phyloP scores from a whole-genome alignment of 2,329 filamentous ascomycete genomes.

The Arthroderma sp. region DNA sequence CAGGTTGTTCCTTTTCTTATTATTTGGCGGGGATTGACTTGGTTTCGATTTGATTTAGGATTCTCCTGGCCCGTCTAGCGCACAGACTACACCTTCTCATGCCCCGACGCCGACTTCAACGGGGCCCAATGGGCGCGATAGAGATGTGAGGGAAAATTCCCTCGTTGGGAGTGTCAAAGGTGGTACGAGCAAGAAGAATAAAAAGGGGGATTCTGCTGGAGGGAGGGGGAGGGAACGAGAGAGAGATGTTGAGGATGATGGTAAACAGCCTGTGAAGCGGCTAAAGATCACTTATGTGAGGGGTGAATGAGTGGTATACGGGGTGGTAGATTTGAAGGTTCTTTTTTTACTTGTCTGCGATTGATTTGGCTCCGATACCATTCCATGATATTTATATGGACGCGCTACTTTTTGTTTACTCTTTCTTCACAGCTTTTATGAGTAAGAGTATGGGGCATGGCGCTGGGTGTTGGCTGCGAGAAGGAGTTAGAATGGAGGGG shows the following conservation, averaged over 20 bases:
- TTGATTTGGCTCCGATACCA: neutral
- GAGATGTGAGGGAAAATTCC: constrained; percentile 11
- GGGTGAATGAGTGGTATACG: constrained; percentile 13
- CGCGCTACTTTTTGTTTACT: no score
- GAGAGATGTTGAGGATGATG: constrained; percentile 20
- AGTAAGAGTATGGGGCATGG: no score
- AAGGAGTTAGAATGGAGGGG: no score
- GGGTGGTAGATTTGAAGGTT: neutral
- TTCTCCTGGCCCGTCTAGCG: constrained; percentile 31
- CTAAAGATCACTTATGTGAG: constrained; percentile 35
- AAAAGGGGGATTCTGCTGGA: constrained; percentile 14
- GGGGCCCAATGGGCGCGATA: constrained; percentile 14
- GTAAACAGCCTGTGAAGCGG: constrained; percentile 29
- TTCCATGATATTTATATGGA: no score
- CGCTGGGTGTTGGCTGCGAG: no score
- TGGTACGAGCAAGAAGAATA: constrained; percentile 32
- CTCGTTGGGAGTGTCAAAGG: constrained; percentile 21
- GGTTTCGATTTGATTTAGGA: constrained; percentile 18
- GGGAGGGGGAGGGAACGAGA: constrained; percentile 17
- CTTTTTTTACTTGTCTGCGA: neutral
- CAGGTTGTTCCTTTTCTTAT: no score
- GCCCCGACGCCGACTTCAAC: constrained; percentile 33
- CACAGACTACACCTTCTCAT: constrained; percentile 34
- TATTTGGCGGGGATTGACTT: no score
- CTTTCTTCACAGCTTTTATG: no score